Conservation (phyloP, 164 flowering plant species). For the Vitis riparia region DNA sequence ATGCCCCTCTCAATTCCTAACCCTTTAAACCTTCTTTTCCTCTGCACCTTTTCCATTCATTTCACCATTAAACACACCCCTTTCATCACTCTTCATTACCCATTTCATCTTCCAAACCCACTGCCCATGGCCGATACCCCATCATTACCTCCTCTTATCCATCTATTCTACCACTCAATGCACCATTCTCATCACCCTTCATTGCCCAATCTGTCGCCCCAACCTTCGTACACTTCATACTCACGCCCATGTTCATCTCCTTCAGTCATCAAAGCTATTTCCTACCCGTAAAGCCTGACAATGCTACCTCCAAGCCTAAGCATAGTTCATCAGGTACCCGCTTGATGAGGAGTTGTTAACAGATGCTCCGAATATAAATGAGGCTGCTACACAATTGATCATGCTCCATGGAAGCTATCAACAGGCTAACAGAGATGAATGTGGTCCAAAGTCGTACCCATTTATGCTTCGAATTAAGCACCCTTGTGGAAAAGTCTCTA, state of each 20-base stretch:
- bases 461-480: slow-evolving; percentile 98
- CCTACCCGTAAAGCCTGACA: slow-evolving; percentile 83
- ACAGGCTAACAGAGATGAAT: slow-evolving; percentile 81
- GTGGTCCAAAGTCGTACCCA: slow-evolving; percentile 70
- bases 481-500: slow-evolving; percentile 81
- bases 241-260: slow-evolving; percentile 18
- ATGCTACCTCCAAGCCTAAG: slow-evolving; percentile 50
- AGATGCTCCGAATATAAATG: slow-evolving; percentile 85
- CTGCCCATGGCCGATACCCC: too few species aligned
- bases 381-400: slow-evolving; percentile 86
- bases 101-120: too few species aligned
- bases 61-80: too few species aligned
- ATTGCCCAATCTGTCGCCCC: too few species aligned
- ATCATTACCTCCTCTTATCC: too few species aligned
- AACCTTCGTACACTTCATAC: neutral
- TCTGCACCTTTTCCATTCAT: too few species aligned
- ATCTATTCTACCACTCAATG: too few species aligned
- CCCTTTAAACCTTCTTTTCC: too few species aligned
- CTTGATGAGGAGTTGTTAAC: slow-evolving; percentile 89
- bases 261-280: slow-evolving; percentile 54
- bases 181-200: too few species aligned
- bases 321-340: slow-evolving; percentile 89
- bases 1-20: too few species aligned
- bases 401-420: slow-evolving; percentile 99
- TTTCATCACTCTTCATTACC: too few species aligned